Conservation (phyloP, 2,329 filamentous ascomycete genomes). For the Cordyceps militaris region DNA sequence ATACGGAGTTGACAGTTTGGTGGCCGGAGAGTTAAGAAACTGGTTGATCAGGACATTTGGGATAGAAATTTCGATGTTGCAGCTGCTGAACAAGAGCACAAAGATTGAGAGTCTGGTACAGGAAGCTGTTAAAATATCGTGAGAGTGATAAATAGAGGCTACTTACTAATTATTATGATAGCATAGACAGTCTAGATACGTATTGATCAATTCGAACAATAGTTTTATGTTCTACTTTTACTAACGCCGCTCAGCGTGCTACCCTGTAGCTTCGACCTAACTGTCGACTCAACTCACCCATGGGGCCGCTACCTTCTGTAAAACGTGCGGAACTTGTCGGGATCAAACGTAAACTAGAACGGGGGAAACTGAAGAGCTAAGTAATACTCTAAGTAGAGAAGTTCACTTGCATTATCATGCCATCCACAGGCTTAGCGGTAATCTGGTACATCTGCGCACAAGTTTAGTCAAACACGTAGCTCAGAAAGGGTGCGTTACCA, state of each 20-base stretch:
- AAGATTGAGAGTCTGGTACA: background rate
- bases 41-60: constrained; percentile 5
- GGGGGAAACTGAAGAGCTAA: too few species aligned
- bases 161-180: too few species aligned
- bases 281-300: too few species aligned
- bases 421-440: background rate
- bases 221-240: too few species aligned
- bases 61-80: background rate
- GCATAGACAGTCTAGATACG: too few species aligned
- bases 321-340: too few species aligned
- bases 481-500: background rate
- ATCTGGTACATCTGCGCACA: background rate
- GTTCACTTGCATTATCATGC: background rate
- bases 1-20: constrained; percentile 5
- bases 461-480: background rate
- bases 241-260: too few species aligned
- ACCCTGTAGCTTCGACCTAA: too few species aligned
- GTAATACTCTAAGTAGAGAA: background rate
- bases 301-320: too few species aligned
- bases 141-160: too few species aligned
- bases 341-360: too few species aligned
- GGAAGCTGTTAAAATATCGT: background rate
- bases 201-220: too few species aligned
- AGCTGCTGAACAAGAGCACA: background rate
- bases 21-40: constrained; percentile 3